A percentile compares a stretch with the other conserved stretches of the same genome.
phyloP scores from a whole-genome alignment of 2,329 filamentous ascomycete genomes.

The Neurospora sp. region DNA sequence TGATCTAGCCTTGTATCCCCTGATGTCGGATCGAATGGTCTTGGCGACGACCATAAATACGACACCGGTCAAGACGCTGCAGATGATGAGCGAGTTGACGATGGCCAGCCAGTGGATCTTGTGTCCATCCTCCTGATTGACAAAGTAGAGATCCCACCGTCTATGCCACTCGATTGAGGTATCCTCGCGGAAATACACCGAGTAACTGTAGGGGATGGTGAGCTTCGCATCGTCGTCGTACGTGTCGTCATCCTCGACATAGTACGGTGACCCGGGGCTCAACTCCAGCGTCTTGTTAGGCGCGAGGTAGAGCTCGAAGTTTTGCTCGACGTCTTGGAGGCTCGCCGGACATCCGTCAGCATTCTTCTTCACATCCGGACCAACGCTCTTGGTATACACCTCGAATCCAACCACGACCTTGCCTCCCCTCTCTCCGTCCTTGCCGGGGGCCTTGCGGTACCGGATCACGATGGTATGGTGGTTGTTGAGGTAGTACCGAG shows the following conservation, averaged over 20 bases:
- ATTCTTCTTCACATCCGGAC: conserved; percentile 47
- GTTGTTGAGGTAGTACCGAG: conserved; percentile 72
- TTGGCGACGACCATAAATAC: conserved; percentile 73
- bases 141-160: conserved; percentile 85
- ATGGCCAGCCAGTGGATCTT: conserved; percentile 85
- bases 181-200: conserved; percentile 82
- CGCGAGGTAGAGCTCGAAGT: conserved; percentile 59
- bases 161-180: conserved; percentile 71
- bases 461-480: conserved; percentile 79
- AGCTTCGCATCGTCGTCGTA: conserved; percentile 54
- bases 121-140: conserved; percentile 72
- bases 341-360: conserved; percentile 59
- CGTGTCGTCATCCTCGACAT: conserved; percentile 42
- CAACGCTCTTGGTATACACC: conserved; percentile 79
- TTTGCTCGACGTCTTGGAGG: conserved; percentile 51
- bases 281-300: conserved; percentile 49
- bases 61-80: conserved; percentile 65
- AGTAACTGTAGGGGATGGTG: conserved; percentile 77
- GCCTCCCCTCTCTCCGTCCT: conserved; percentile 57
- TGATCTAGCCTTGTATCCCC: conserved; percentile 56
- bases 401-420: conserved; percentile 85
- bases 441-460: conserved; percentile 61
- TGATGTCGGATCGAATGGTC: conserved; percentile 71
- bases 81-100: conserved; percentile 77
- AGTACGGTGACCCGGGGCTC: conserved; percentile 46